Evolutionary conservation across 108 stramenopile species (phyloP).

Genomic region (Discostella pseudostelligera): DNA sequence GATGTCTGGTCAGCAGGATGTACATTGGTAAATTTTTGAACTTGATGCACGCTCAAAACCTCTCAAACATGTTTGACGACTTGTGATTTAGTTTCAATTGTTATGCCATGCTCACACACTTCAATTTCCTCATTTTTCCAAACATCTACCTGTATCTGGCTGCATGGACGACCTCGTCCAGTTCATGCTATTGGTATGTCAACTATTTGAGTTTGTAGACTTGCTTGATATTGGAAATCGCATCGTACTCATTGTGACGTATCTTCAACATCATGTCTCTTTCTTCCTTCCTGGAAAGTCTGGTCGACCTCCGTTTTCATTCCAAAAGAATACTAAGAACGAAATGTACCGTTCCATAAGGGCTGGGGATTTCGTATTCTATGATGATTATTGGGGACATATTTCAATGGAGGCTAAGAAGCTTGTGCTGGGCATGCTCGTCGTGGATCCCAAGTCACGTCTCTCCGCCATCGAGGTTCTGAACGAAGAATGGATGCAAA

Average conservation of each 20-base stretch:
- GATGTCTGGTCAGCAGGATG: constrained; percentile 97
- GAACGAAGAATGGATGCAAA: constrained; percentile 66
- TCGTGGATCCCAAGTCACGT: constrained; percentile 69
- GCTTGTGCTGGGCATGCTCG: constrained; percentile 71
- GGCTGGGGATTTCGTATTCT: constrained; percentile 74
- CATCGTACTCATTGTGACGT: too few species aligned
- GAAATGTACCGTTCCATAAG: constrained; percentile 80
- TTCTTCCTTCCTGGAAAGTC: background rate
- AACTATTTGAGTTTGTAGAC: background rate
- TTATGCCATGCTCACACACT: background rate
- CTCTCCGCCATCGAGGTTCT: constrained; percentile 60
- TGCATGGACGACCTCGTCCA: background rate
- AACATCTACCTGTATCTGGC: background rate
- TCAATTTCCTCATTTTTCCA: constrained; percentile 19
- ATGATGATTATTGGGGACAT: constrained; percentile 67
- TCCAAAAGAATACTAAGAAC: constrained; percentile 52
- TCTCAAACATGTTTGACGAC: too few species aligned
- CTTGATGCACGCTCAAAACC: too few species aligned
- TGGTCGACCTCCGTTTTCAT: constrained; percentile 60
- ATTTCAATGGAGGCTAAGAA: constrained; percentile 77
- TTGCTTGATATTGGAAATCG: background rate
- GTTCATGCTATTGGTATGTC: constrained; percentile 9
- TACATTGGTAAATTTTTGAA: constrained; percentile 81
- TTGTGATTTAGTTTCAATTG: background rate
- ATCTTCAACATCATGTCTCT: background rate